These are phyloP conservation scores for Phytopythium oedochilum DNA, from an alignment of 352 stramenopile genomes.

Conservation along the genomic window DNA sequence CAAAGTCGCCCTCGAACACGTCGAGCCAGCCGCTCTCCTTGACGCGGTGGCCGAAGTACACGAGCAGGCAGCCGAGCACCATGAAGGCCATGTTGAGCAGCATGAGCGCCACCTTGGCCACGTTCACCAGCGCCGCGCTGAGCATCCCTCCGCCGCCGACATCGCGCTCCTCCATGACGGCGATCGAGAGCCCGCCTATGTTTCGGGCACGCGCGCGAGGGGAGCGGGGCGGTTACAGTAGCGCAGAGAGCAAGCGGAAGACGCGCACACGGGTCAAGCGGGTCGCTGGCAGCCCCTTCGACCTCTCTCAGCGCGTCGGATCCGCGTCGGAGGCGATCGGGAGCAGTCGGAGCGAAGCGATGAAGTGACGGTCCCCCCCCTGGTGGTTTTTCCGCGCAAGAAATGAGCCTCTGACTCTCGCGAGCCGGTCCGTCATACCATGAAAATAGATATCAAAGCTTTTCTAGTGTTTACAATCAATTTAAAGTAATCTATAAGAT, in stretches of 20 bases:
- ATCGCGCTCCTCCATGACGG: slow-evolving; percentile 47
- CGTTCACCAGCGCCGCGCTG: slow-evolving; percentile 51
- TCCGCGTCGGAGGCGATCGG: too few relatives aligned
- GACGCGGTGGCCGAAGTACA: slow-evolving; percentile 77
- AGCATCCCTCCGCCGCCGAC: slow-evolving; percentile 31
- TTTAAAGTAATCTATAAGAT: too few relatives aligned
- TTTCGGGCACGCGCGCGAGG: not conserved
- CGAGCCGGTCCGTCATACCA: too few relatives aligned
- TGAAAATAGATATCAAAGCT: too few relatives aligned
- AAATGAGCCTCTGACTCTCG: not conserved
- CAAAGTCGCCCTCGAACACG: slow-evolving; percentile 64
- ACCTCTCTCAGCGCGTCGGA: too few relatives aligned
- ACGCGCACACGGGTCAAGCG: not conserved
- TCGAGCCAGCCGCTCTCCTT: slow-evolving; percentile 67
- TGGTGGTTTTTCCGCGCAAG: slow-evolving; percentile 5
- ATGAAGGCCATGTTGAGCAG: slow-evolving; percentile 86
- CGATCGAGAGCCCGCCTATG: slow-evolving; percentile 14
- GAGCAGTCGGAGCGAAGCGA: not conserved
- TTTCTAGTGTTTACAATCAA: too few relatives aligned
- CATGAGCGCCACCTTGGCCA: slow-evolving; percentile 76
- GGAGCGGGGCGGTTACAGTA: slow-evolving; percentile 3
- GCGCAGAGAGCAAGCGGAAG: not conserved
- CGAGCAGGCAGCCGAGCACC: slow-evolving; percentile 64
- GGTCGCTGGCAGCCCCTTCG: not conserved
- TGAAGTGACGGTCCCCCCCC: slow-evolving; percentile 4